Base-by-base conservation (phyloP, 345 rosid genomes). In the Eucalyptus sp. region DNA sequence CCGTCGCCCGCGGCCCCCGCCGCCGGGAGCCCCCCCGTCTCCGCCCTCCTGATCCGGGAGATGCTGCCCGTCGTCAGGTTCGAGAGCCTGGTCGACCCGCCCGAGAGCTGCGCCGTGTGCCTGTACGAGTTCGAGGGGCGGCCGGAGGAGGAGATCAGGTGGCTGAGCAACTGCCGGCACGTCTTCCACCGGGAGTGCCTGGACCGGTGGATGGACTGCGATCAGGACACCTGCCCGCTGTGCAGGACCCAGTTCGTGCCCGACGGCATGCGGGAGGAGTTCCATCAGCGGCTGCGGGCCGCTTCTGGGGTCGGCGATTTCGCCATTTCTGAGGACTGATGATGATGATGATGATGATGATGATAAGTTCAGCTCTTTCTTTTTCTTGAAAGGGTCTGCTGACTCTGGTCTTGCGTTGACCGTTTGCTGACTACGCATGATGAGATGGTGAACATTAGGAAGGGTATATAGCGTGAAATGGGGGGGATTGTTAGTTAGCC, bases 131-230 rank as follows among this genome's bases (percentile, higher is more conserved):
- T 97, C 88, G 96, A 95, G 88, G 94, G 93, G 13, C 83, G 83
- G 83, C 83, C 83, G 48, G 95, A 89, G 62, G 97, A 94, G 46
- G 99, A 96, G 95, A 94, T 96, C 92, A 91, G 98, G 91, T 93
- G 96, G 97, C 50, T 96, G 90, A 93, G 93, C 92, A 95, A 94
- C 89, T 97, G 99, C 76, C 91, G 90, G 90, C 99, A 97, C 91
- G 90, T 97, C 84, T 97, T 97, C 50, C 99, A 97, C 88, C 83
- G 96, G 91, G 91, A 91, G 13, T 97, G 99, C 91, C 86, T 97
- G 86, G 99, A 96, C 96, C 97, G 97, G 89, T 97, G 99, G 99
- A 96, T 97, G 96, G 98, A 96, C 92, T 97, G 95, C 8, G 99
- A 96, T 86, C 95, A 95, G 94, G 92, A 92, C 90, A 97, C 97